These are phyloP conservation scores for Phytophthora niederhauseri DNA, from an alignment of 352 stramenopile genomes.

Conservation along the genomic window DNA sequence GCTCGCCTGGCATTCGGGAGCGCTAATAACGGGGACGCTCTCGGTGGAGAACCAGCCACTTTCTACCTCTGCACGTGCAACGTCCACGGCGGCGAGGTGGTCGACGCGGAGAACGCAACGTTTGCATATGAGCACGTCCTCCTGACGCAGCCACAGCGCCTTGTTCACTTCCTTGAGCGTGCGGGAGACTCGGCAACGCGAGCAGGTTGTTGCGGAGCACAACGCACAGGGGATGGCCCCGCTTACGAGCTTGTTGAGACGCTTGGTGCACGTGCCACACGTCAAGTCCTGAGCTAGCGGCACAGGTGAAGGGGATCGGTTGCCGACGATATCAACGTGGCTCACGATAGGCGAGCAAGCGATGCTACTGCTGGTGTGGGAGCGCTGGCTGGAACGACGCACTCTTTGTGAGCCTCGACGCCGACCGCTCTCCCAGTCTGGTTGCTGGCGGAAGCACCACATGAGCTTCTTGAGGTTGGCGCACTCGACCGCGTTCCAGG, in stretches of 20 bases:
- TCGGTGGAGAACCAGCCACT: constrained; percentile 15
- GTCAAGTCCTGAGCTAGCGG: not conserved
- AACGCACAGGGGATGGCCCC: constrained; percentile 22
- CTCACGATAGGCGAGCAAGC: constrained; percentile 24
- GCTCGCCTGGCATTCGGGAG: constrained; percentile 1
- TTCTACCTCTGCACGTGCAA: constrained; percentile 33
- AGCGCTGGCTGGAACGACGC: constrained; percentile 20
- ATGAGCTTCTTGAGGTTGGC: constrained; percentile 52
- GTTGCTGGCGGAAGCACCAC: constrained; percentile 39
- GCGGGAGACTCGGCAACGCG: constrained; percentile 32
- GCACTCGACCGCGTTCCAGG: constrained; percentile 54
- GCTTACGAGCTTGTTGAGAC: constrained; percentile 19
- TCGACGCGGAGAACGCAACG: constrained; percentile 35
- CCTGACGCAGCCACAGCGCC: constrained; percentile 32
- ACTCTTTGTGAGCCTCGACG: constrained; percentile 4
- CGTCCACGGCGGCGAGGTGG: constrained; percentile 29
- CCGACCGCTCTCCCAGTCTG: not conserved
- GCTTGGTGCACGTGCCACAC: constrained; percentile 37
- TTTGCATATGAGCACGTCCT: constrained; percentile 40
- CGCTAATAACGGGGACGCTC: not conserved
- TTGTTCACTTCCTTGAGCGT: constrained; percentile 39
- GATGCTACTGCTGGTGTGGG: constrained; percentile 24
- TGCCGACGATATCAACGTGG: constrained; percentile 4
- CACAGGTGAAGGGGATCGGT: constrained; percentile 4
- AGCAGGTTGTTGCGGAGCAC: constrained; percentile 29